A percentile compares a stretch with the other conserved stretches of the same genome.
phyloP scores from a whole-genome alignment of 2,329 filamentous ascomycete genomes.

The Fusarium agapanthi region DNA sequence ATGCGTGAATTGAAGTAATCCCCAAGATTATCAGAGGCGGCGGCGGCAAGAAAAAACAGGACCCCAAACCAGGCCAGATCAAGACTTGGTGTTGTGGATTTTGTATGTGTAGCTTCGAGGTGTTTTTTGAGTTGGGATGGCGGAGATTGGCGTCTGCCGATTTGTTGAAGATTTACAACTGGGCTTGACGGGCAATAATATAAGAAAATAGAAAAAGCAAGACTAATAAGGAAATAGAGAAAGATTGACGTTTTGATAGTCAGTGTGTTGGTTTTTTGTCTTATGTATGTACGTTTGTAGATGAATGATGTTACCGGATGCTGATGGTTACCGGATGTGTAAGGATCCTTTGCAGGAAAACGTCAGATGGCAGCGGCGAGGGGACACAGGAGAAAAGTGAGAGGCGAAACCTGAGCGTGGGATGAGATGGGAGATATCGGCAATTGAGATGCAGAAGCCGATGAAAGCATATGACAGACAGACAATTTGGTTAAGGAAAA shows the following conservation, averaged over 20 bases:
- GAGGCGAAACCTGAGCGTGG: conserved; percentile 9
- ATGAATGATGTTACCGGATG: conserved; percentile 26
- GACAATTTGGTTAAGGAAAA: background rate
- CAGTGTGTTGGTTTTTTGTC: background rate
- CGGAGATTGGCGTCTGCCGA: conserved; percentile 22
- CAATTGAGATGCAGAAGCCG: background rate
- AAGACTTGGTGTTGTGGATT: conserved; percentile 21
- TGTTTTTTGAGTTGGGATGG: conserved; percentile 21
- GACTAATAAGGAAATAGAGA: background rate
- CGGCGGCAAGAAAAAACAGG: conserved; percentile 20
- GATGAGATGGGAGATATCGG: conserved; percentile 14
- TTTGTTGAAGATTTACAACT: conserved; percentile 14
- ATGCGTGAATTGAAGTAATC: conserved; percentile 21
- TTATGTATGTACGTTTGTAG: conserved; percentile 21
- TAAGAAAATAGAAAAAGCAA: background rate
- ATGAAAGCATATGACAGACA: conserved; percentile 15
- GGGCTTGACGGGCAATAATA: background rate
- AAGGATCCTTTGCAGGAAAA: conserved; percentile 17
- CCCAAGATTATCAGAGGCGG: conserved; percentile 12
- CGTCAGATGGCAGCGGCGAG: conserved; percentile 20
- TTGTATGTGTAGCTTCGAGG: conserved; percentile 5
- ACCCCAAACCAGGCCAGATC: conserved; percentile 1
- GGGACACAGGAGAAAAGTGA: conserved; percentile 4
- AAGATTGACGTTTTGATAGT: too few relatives aligned
- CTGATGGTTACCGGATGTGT: conserved; percentile 35